Percentiles rank a stretch among this genome's conserved stretches.
These are phyloP conservation scores for Rubia tinctorum DNA, from an alignment of 305 asterid species.

Conservation along the genomic window DNA sequence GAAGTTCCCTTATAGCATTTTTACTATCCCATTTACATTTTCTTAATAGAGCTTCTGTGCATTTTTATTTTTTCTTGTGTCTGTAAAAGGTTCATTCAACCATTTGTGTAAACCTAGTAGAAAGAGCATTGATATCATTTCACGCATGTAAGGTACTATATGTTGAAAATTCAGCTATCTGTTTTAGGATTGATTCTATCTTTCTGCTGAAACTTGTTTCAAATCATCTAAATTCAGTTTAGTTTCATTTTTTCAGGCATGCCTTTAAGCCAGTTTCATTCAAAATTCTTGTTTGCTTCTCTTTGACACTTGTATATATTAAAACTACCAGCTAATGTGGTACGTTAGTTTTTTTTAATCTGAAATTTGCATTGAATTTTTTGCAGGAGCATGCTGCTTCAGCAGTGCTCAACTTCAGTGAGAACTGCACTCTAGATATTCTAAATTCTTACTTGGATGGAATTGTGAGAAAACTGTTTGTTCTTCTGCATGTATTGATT, in stretches of 20 bases:
- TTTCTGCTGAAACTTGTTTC: neutral
- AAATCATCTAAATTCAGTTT: neutral
- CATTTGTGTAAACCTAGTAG: neutral
- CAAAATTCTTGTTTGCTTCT: neutral
- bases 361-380: slow-evolving; percentile 10
- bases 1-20: neutral
- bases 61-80: neutral
- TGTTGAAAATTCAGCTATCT: neutral
- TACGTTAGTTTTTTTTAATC: neutral
- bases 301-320: neutral
- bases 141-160: neutral
- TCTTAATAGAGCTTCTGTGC: neutral
- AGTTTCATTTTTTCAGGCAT: neutral
- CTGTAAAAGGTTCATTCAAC: neutral
- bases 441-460: slow-evolving; percentile 91
- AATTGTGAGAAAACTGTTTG: slow-evolving; percentile 80
- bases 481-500: slow-evolving; percentile 68
- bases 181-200: neutral
- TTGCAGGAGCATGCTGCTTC: slow-evolving; percentile 99
- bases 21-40: neutral
- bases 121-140: neutral
- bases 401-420: slow-evolving; percentile 95
- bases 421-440: slow-evolving; percentile 95
- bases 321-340: neutral
- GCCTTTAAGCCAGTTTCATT: neutral